Evolutionary conservation across 2,329 filamentous ascomycete species (phyloP).

Genomic region (Leptographium radiaticola): DNA sequence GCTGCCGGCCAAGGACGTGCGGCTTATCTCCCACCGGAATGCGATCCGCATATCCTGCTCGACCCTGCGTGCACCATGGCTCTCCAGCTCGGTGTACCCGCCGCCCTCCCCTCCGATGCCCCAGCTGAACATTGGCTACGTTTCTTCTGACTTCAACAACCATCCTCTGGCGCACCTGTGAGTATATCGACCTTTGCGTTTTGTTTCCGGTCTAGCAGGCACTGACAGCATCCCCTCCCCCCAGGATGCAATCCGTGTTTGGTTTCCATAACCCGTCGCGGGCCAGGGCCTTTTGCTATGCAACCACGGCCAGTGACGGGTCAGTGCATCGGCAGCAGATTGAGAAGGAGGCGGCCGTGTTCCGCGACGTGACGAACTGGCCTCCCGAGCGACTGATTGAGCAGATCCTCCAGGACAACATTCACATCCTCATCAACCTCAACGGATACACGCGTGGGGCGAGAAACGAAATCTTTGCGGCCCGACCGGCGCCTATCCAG

Average conservation of each 20-base stretch:
- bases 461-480: slow-evolving; percentile 95
- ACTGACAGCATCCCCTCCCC: neutral
- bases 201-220: neutral
- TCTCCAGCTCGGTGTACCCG: slow-evolving; percentile 67
- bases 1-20: slow-evolving; percentile 78
- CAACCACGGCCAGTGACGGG: slow-evolving; percentile 81
- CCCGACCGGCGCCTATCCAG: slow-evolving; percentile 84
- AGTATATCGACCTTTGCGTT: slow-evolving; percentile 16
- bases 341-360: slow-evolving; percentile 80
- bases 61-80: slow-evolving; percentile 75
- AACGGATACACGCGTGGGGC: slow-evolving; percentile 95
- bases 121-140: slow-evolving; percentile 82
- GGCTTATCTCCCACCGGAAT: slow-evolving; percentile 89
- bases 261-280: slow-evolving; percentile 66
- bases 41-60: slow-evolving; percentile 86
- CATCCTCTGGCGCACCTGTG: slow-evolving; percentile 85
- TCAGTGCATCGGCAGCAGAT: slow-evolving; percentile 87
- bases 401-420: slow-evolving; percentile 75
- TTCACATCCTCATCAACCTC: slow-evolving; percentile 93
- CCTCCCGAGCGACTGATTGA: slow-evolving; percentile 69
- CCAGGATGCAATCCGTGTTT: slow-evolving; percentile 94
- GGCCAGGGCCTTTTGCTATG: slow-evolving; percentile 85
- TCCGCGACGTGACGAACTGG: slow-evolving; percentile 81
- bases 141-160: slow-evolving; percentile 98
- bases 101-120: slow-evolving; percentile 74